Conservation (phyloP, 345 rosid species). For the Odontarrhena argentea region DNA sequence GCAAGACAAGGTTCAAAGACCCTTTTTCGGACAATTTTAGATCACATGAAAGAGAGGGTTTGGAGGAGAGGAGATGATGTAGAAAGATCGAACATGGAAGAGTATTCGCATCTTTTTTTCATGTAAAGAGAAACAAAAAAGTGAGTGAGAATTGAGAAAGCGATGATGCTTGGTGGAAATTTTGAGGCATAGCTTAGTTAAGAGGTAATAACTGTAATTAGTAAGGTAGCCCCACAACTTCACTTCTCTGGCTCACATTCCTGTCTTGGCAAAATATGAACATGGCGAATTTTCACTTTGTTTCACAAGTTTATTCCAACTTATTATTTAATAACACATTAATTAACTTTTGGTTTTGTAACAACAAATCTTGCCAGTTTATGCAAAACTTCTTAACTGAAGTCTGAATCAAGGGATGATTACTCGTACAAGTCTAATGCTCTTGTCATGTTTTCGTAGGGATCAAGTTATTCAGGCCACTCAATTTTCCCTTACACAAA, state of each 20-base stretch:
- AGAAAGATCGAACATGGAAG: conserved; percentile 1
- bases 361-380: too few relatives aligned
- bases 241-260: background rate
- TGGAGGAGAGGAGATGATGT: background rate
- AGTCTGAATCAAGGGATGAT: too few relatives aligned
- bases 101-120: conserved; percentile 15
- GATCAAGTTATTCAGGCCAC: too few relatives aligned
- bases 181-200: conserved; percentile 20
- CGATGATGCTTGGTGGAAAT: conserved; percentile 30
- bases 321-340: background rate
- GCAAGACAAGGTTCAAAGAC: background rate
- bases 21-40: conserved; percentile 17
- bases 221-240: conserved; percentile 19
- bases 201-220: conserved; percentile 31
- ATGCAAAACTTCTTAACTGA: too few relatives aligned
- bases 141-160: background rate
- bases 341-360: background rate
- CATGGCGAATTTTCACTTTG: background rate
- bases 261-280: background rate
- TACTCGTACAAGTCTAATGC: too few relatives aligned
- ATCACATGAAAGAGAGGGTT: conserved; percentile 8
- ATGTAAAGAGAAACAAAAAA: background rate
- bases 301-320: background rate
- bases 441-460: too few relatives aligned
- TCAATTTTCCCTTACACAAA: too few relatives aligned